phyloP scores from a whole-genome alignment of 371 early-diverging fungal species.

The Mortierella sp. region DNA sequence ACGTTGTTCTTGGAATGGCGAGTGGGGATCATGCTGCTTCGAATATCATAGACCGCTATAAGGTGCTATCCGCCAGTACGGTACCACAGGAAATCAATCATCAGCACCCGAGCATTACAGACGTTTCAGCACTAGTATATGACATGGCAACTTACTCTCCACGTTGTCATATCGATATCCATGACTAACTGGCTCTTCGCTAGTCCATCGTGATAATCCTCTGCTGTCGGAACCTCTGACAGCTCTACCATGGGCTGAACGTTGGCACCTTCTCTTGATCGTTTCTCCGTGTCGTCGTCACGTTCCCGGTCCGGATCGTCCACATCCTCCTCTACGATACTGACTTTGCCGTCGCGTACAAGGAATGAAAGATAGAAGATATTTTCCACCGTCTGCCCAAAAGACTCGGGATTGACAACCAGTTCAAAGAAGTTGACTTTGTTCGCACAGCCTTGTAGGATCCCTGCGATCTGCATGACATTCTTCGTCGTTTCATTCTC shows the following conservation, averaged over 20 bases:
- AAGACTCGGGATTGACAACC: conserved; percentile 90
- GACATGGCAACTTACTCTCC: conserved; percentile 61
- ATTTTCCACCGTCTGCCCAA: conserved; percentile 94
- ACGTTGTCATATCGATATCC: conserved; percentile 76
- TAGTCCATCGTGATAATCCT: conserved; percentile 70
- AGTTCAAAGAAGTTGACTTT: conserved; percentile 85
- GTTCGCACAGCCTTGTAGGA: conserved; percentile 59
- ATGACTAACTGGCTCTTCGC: conserved; percentile 87
- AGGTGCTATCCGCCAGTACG: conserved; percentile 62
- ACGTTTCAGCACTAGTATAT: not conserved
- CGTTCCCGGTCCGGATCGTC: conserved; percentile 74
- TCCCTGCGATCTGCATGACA: conserved; percentile 72
- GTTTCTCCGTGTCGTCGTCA: conserved; percentile 21
- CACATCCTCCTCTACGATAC: conserved; percentile 70
- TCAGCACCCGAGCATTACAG: not conserved
- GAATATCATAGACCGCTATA: conserved; percentile 74
- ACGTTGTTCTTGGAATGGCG: conserved; percentile 49
- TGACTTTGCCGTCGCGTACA: conserved; percentile 84
- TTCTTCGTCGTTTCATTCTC: conserved; percentile 91
- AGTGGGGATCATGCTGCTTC: conserved; percentile 70
- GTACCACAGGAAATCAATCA: not conserved
- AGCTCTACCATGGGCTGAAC: conserved; percentile 55
- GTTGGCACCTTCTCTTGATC: conserved; percentile 48
- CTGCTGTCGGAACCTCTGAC: conserved; percentile 68
- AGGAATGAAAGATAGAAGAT: conserved; percentile 94